Evolutionary conservation across 768 basidiomycete genomes (phyloP).

Genomic region (Tylopilus sp.): DNA sequence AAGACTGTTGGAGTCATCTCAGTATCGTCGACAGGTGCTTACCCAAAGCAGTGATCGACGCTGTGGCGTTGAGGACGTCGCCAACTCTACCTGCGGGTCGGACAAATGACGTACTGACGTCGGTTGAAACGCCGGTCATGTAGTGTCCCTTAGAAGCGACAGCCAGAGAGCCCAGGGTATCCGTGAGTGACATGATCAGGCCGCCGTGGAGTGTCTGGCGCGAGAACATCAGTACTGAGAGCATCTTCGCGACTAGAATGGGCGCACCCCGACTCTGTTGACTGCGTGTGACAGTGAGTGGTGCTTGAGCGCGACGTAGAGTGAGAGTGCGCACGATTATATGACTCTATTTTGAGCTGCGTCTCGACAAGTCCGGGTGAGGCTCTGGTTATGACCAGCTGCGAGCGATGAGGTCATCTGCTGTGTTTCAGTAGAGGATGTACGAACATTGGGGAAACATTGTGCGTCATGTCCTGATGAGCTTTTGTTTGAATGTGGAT

Average conservation of each 20-base stretch:
- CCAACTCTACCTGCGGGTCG: conserved; percentile 71
- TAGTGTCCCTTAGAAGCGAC: conserved; percentile 77
- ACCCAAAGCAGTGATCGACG: conserved; percentile 71
- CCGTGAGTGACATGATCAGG: conserved; percentile 75
- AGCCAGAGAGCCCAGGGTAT: conserved; percentile 82
- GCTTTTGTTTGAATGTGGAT: conserved; percentile 6
- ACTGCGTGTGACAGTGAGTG: conserved; percentile 39
- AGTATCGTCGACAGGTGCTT: neutral
- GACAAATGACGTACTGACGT: conserved; percentile 75
- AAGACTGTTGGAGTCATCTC: neutral
- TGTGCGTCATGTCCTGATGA: conserved; percentile 69
- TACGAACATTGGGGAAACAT: conserved; percentile 72
- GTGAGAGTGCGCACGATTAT: conserved; percentile 54
- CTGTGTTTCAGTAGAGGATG: neutral
- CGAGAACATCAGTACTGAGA: neutral
- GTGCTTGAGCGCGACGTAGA: neutral
- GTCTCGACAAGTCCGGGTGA: conserved; percentile 70
- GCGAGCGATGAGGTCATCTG: conserved; percentile 1
- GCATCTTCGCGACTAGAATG: neutral
- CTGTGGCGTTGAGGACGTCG: conserved; percentile 62
- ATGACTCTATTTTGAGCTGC: conserved; percentile 68
- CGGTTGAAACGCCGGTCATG: conserved; percentile 87
- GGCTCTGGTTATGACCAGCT: conserved; percentile 65
- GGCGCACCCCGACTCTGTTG: conserved; percentile 75
- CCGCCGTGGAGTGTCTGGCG: conserved; percentile 70